Evolutionary conservation across 257 asterid species (phyloP).

Genomic region (Solanum pinnatisectum): DNA sequence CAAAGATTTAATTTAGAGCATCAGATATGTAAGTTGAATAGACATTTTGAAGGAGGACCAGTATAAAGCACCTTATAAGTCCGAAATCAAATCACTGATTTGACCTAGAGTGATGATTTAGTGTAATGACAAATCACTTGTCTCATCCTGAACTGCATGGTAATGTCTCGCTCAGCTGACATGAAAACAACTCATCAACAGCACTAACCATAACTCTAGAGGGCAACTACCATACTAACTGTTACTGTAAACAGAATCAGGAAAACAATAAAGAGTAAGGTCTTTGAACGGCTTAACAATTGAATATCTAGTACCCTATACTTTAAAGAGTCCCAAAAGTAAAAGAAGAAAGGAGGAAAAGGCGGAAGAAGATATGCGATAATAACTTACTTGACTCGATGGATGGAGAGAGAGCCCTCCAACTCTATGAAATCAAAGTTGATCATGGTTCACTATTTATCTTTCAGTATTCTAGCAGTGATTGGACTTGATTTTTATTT

Average conservation of each 20-base stretch:
- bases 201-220: background rate
- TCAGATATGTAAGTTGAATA: background rate
- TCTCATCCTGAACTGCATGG: background rate
- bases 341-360: background rate
- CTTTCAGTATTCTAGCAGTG: background rate
- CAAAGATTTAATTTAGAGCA: background rate
- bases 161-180: background rate
- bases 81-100: background rate
- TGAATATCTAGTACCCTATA: background rate
- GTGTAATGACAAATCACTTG: background rate
- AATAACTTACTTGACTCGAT: background rate
- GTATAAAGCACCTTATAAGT: background rate
- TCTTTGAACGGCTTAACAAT: background rate
- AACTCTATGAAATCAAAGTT: background rate
- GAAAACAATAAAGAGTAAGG: background rate
- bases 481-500: background rate
- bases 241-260: background rate
- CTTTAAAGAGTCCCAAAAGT: background rate
- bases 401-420: background rate
- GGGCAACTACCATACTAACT: background rate
- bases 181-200: background rate
- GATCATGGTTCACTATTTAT: background rate
- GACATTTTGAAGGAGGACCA: background rate
- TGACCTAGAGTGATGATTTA: background rate
- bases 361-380: background rate